Evolutionary conservation across 176 grass and related monocot species (phyloP), one percentile per base, ranked within the genome.

Genomic region (Aegilops longissima): DNA sequence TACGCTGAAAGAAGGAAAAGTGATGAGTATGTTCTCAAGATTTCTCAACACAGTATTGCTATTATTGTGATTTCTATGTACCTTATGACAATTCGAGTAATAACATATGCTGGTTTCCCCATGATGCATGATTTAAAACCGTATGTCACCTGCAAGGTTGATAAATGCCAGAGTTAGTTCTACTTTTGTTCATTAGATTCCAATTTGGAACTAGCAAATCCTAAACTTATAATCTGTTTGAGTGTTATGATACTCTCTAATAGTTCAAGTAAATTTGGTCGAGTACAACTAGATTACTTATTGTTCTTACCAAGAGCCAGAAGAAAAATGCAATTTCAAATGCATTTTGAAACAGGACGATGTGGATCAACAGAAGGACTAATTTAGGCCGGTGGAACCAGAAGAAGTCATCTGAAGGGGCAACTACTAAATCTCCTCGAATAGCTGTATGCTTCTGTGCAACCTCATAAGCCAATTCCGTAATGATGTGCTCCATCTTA

Each of bases 401-500:
- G 71, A 98, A 98, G 11, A 91, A 61, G 23, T 94, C 62, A 40
- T 98, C 90, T 0, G 93, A 98, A 47, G 93, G 93, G 64, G 90
- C 76, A 12, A 98, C 93, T 35, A 96, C 44, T 78, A 98, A 20
- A 18, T 83, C 79, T 4, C 93, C 96, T 85, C 69, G 49, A 34
- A 98, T 76, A 1, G 88, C 71, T 0, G 80, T 79, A 67, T 96
- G 86, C 24, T 92, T 98, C 23, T 94, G 76, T 3, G 92, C 81
- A 75, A 98, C 96, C 71, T 98, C 79, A 4, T 93, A 67, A 33
- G 97, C 93, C 66, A 98, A 68, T 31, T 96, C 85, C 0, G 76
- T 90, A 27, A 98, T 96, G 29, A 98, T 96, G 25, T 98, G 94
- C 84, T 94, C 97, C 88, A 98, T 82, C 80, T 98, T 98, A 34